Conservation (phyloP, 2,329 filamentous ascomycete genomes). For the Exophiala mesophila region DNA sequence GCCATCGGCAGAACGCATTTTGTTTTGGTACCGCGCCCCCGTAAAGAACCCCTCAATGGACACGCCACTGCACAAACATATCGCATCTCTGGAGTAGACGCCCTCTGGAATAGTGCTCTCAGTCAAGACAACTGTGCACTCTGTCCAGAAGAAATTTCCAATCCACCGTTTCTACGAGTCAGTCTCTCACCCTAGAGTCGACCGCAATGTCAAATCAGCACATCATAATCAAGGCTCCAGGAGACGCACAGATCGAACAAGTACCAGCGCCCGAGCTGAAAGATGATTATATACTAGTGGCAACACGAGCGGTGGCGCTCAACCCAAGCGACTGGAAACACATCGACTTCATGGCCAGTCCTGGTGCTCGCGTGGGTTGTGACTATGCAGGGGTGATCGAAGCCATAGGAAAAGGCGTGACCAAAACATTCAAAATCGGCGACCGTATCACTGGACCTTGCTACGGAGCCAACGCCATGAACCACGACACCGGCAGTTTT, state of each 20-base stretch:
- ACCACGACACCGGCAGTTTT: conserved; percentile 31
- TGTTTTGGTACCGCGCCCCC: no score
- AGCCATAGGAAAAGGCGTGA: conserved; percentile 12
- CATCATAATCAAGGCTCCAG: conserved; percentile 1
- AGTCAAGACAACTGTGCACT: no score
- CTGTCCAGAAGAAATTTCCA: no score
- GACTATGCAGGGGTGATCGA: conserved; percentile 31
- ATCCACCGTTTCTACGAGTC: no score
- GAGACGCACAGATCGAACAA: neutral
- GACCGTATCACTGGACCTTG: conserved; percentile 35
- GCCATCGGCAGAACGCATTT: no score
- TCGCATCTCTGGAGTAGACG: no score
- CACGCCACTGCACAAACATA: no score
- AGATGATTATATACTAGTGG: conserved; percentile 46
- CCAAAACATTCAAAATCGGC: conserved; percentile 27
- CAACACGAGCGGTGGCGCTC: conserved; percentile 46
- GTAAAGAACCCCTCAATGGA: no score
- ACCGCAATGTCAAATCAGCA: neutral
- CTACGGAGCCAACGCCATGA: conserved; percentile 29
- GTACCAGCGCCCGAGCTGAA: neutral
- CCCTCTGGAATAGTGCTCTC: no score
- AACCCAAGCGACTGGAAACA: conserved; percentile 56
- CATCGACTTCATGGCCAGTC: conserved; percentile 27
- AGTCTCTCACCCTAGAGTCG: no score
- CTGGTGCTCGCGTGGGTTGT: conserved; percentile 25